A percentile compares a stretch with the other conserved stretches of the same genome.
Conservation (phyloP, 2,329 filamentous ascomycete species). For the Ophiostoma sp. region DNA sequence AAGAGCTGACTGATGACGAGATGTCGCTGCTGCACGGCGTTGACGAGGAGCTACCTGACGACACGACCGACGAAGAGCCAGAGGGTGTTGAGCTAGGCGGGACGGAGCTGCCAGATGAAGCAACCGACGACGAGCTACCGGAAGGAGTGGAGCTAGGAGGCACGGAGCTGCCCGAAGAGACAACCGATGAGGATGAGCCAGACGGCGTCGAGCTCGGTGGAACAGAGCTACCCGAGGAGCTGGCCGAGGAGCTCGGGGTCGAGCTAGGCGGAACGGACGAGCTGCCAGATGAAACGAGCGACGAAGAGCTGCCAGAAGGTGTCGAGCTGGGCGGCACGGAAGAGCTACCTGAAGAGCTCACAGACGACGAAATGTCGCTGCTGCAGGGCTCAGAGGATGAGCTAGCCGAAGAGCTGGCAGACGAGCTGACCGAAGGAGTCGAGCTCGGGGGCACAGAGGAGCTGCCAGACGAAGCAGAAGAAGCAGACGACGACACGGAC, state of each 20-base stretch:
- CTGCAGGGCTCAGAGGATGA: neutral
- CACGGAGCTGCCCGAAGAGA: no score
- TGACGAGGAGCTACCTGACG: neutral
- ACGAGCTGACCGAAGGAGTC: neutral
- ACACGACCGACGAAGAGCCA: neutral
- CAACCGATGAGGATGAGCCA: neutral
- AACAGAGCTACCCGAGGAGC: neutral
- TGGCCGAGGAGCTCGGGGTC: neutral
- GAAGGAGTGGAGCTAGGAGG: no score
- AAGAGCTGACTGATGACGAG: neutral
- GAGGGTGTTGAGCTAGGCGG: neutral
- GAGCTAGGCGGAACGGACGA: conserved; percentile 11
- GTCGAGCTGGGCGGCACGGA: neutral
- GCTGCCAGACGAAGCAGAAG: neutral
- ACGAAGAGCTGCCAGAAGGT: neutral
- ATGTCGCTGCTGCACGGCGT: neutral
- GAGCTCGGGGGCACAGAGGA: neutral
- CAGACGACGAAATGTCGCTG: neutral
- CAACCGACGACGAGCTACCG: neutral
- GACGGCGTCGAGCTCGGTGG: neutral
- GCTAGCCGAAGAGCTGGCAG: neutral
- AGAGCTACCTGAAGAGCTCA: neutral
- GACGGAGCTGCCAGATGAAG: neutral
- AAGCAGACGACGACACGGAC: neutral
- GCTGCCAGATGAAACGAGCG: neutral